Evolutionary conservation across 805 yeast species (phyloP).

Genomic region (Wickerhamiella lipophila): DNA sequence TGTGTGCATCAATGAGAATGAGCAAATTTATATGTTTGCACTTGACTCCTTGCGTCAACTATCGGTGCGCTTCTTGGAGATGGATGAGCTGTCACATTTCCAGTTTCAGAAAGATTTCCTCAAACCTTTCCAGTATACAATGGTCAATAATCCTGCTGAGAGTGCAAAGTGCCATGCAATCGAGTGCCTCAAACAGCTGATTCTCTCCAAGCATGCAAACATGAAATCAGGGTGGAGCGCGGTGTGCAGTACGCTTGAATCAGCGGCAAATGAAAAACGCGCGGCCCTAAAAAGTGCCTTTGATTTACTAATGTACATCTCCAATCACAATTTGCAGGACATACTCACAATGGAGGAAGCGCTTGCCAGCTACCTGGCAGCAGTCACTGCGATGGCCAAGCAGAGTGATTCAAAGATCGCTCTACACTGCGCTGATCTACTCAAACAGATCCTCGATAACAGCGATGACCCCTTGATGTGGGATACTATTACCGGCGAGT

Average conservation of each 20-base stretch:
- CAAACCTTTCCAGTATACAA: slow-evolving; percentile 74
- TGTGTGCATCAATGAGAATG: slow-evolving; percentile 70
- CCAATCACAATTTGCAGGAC: slow-evolving; percentile 45
- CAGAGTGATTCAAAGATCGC: slow-evolving; percentile 66
- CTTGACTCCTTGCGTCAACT: slow-evolving; percentile 87
- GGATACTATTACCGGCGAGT: slow-evolving; percentile 48
- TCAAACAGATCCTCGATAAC: slow-evolving; percentile 35
- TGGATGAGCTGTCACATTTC: slow-evolving; percentile 90
- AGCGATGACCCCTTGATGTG: slow-evolving; percentile 18
- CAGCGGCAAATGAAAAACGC: slow-evolving; percentile 41
- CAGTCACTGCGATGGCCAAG: slow-evolving; percentile 71
- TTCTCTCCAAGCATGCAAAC: slow-evolving; percentile 54
- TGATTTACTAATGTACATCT: slow-evolving; percentile 49
- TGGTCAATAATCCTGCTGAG: slow-evolving; percentile 49
- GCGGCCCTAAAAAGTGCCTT: slow-evolving; percentile 51
- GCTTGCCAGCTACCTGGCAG: slow-evolving; percentile 49
- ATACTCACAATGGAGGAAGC: slow-evolving; percentile 56
- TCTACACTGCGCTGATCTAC: slow-evolving; percentile 64
- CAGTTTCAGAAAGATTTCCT: slow-evolving; percentile 90
- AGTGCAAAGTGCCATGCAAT: slow-evolving; percentile 80
- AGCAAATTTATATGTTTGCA: slow-evolving; percentile 74
- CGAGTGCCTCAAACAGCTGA: slow-evolving; percentile 79
- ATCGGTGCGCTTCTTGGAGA: slow-evolving; percentile 79
- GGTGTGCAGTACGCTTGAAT: slow-evolving; percentile 62
- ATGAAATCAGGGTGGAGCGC: slow-evolving; percentile 94